Evolutionary conservation across 176 grass and related monocot species (phyloP).

Genomic region (Ampelocalamus luodianensis): DNA sequence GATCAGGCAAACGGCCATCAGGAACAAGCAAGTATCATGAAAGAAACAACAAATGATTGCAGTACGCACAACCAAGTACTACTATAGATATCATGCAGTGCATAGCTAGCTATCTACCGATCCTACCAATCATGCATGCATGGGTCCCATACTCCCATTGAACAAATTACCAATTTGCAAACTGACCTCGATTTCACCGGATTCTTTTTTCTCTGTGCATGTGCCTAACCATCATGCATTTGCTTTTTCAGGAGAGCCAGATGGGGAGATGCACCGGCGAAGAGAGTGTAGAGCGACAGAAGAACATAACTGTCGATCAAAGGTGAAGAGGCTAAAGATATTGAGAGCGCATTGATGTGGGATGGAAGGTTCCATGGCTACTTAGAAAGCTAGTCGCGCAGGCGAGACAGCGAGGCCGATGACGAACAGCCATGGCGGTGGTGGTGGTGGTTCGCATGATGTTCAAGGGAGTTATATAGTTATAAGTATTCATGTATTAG

Average conservation of each 20-base stretch:
- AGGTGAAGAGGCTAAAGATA: background rate
- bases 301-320: background rate
- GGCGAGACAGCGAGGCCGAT: background rate
- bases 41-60: constrained; percentile 31
- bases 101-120: background rate
- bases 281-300: constrained; percentile 44
- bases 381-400: background rate
- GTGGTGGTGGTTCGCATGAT: constrained; percentile 46
- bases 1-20: background rate
- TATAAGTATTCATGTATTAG: constrained; percentile 43
- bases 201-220: background rate
- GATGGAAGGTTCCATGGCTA: constrained; percentile 43
- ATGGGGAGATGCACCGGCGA: constrained; percentile 58
- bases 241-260: constrained; percentile 56
- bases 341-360: background rate
- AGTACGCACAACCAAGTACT: background rate
- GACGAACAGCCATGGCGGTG: background rate
- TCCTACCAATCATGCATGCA: constrained; percentile 19
- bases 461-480: constrained; percentile 39
- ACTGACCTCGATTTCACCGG: constrained; percentile 44
- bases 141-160: background rate
- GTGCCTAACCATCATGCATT: constrained; percentile 31
- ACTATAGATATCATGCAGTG: background rate
- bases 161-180: background rate
- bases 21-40: background rate